Evolutionary conservation across 345 rosid species (phyloP).

Genomic region (Limnanthes douglasii): DNA sequence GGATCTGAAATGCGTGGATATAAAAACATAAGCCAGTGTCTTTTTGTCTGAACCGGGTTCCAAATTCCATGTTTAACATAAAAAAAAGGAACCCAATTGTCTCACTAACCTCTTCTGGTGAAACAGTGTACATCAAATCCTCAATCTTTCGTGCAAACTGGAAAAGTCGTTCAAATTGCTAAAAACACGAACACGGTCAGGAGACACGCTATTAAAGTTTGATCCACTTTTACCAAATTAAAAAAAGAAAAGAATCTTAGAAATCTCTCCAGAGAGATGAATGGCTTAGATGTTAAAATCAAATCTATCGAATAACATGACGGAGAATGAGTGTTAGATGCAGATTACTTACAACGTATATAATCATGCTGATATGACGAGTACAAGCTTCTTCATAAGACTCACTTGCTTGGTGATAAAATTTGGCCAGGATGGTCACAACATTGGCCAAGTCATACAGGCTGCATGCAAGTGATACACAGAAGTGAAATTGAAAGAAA

Average conservation of each 20-base stretch:
- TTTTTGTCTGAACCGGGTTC: not conserved
- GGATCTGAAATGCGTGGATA: slow-evolving; percentile 40
- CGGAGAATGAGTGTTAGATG: not conserved
- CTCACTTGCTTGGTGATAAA: slow-evolving; percentile 99
- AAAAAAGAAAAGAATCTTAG: not conserved
- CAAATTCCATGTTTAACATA: not conserved
- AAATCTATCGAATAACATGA: not conserved
- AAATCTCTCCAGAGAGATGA: no score
- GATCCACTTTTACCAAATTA: not conserved
- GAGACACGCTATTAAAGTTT: not conserved
- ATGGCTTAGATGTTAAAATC: slow-evolving; percentile 1
- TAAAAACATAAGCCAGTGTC: not conserved
- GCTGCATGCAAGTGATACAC: slow-evolving; percentile 38
- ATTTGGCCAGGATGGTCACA: slow-evolving; percentile 92
- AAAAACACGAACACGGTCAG: slow-evolving; percentile 15
- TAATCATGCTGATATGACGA: slow-evolving; percentile 90
- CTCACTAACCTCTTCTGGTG: slow-evolving; percentile 83
- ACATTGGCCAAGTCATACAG: slow-evolving; percentile 95
- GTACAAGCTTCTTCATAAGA: slow-evolving; percentile 98
- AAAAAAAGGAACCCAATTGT: not conserved
- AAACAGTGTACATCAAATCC: slow-evolving; percentile 85
- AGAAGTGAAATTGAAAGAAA: not conserved
- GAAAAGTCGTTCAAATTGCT: slow-evolving; percentile 97
- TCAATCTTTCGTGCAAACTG: slow-evolving; percentile 84
- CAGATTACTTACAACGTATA: slow-evolving; percentile 59